These are phyloP conservation scores for Biancaea sappan DNA, from an alignment of 306 rosid genomes.

Conservation along the genomic window DNA sequence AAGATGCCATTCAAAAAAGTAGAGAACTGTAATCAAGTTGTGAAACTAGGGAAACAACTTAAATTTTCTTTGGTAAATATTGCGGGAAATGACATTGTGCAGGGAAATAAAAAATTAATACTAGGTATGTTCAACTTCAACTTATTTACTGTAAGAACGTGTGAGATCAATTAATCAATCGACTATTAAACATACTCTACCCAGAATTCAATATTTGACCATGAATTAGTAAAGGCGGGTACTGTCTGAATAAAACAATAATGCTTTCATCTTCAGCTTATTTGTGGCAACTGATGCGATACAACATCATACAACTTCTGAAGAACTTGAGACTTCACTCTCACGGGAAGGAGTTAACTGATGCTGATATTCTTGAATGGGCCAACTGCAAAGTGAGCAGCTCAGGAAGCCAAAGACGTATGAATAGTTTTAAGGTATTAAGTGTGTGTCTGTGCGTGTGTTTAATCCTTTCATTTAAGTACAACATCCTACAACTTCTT, in stretches of 20 bases:
- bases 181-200: constrained; percentile 2
- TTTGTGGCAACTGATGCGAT: constrained; percentile 98
- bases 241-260: constrained; percentile 16
- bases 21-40: constrained; percentile 97
- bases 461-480: background rate
- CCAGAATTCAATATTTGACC: background rate
- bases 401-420: constrained; percentile 75
- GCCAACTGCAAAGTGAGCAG: constrained; percentile 80
- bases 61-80: constrained; percentile 90
- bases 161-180: constrained; percentile 1
- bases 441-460: background rate
- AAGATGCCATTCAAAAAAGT: constrained; percentile 98
- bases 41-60: constrained; percentile 87
- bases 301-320: constrained; percentile 83
- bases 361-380: constrained; percentile 92
- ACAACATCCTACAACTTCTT: no score
- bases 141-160: background rate
- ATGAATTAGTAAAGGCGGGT: background rate
- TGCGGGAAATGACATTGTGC: constrained; percentile 98
- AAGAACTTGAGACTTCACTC: constrained; percentile 93
- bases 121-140: constrained; percentile 57
- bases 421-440: constrained; percentile 83
- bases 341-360: constrained; percentile 85
- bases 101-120: constrained; percentile 89
- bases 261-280: constrained; percentile 60